phyloP scores from a whole-genome alignment of 2,329 filamentous ascomycete genomes.

The Eutypella sp. region DNA sequence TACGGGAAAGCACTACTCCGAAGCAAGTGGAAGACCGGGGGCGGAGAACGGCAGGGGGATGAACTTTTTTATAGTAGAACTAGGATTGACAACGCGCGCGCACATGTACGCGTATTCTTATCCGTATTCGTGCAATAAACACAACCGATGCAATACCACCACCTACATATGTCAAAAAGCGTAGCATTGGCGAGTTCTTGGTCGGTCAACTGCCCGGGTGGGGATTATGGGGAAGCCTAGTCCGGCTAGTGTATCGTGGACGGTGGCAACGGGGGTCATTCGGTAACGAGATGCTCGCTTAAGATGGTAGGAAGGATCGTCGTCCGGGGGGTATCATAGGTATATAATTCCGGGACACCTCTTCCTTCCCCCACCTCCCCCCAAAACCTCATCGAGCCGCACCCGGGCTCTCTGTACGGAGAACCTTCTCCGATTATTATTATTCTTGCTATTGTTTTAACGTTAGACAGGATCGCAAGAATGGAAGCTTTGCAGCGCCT shows the following conservation, averaged over 20 bases:
- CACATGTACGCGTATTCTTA: not conserved
- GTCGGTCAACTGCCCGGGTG: not conserved
- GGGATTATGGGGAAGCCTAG: not conserved
- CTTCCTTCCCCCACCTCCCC: too few species aligned
- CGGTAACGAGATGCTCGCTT: too few species aligned
- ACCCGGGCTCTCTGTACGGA: not conserved
- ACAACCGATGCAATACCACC: not conserved
- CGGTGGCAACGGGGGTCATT: too few species aligned
- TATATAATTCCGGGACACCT: too few species aligned
- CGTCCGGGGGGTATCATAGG: too few species aligned
- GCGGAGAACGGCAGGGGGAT: too few species aligned
- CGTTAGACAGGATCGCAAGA: not conserved
- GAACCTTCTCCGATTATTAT: not conserved
- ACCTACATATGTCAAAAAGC: not conserved
- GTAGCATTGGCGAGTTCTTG: not conserved
- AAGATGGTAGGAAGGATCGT: too few species aligned
- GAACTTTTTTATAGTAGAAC: too few species aligned
- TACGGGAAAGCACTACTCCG: too few species aligned
- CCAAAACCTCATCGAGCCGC: not conserved
- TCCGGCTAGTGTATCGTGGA: not conserved
- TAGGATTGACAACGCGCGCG: too few species aligned
- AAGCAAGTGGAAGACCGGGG: too few species aligned
- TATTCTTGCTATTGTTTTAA: not conserved
- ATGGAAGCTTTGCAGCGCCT: slow-evolving; percentile 22
- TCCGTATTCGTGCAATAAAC: not conserved